These are phyloP conservation scores for Kockiozyma suomiensis DNA, from an alignment of 805 yeast species.

Conservation along the genomic window DNA sequence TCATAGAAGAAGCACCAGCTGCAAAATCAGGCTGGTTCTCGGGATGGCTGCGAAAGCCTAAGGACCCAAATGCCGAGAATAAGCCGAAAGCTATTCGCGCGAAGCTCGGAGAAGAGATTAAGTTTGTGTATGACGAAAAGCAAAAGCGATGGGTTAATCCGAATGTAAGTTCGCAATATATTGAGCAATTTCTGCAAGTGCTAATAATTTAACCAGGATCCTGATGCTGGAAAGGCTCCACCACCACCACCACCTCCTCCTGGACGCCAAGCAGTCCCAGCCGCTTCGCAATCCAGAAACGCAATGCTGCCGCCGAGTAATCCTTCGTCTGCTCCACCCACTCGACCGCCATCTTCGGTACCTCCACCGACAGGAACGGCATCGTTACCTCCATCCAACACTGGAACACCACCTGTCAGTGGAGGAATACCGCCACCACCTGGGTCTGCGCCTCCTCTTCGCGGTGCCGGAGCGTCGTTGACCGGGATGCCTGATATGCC, in stretches of 20 bases:
- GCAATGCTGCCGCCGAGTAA: not conserved
- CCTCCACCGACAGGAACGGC: constrained; percentile 7
- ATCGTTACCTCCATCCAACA: constrained; percentile 18
- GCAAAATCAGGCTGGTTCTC: constrained; percentile 52
- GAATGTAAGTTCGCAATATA: constrained; percentile 49
- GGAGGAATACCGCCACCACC: constrained; percentile 15
- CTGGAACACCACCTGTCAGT: not conserved
- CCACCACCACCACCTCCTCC: constrained; percentile 32
- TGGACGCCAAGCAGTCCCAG: constrained; percentile 8
- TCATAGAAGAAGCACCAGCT: constrained; percentile 8
- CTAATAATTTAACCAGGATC: constrained; percentile 5
- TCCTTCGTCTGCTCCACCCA: not conserved
- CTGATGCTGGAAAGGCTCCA: constrained; percentile 23
- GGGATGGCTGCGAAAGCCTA: constrained; percentile 60
- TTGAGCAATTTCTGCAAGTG: too few relatives aligned
- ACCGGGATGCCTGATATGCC: constrained; percentile 24
- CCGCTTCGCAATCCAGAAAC: not conserved
- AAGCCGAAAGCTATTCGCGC: constrained; percentile 81
- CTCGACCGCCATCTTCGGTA: not conserved
- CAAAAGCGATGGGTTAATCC: constrained; percentile 85
- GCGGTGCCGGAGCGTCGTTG: constrained; percentile 5
- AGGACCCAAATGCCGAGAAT: constrained; percentile 43
- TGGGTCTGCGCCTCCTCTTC: constrained; percentile 16
- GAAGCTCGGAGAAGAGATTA: constrained; percentile 76
- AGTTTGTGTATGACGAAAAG: constrained; percentile 79